Evolutionary conservation across 208 protist genomes (phyloP), one percentile per base, ranked within the genome.

Genomic region (Porcisia hertigi): DNA sequence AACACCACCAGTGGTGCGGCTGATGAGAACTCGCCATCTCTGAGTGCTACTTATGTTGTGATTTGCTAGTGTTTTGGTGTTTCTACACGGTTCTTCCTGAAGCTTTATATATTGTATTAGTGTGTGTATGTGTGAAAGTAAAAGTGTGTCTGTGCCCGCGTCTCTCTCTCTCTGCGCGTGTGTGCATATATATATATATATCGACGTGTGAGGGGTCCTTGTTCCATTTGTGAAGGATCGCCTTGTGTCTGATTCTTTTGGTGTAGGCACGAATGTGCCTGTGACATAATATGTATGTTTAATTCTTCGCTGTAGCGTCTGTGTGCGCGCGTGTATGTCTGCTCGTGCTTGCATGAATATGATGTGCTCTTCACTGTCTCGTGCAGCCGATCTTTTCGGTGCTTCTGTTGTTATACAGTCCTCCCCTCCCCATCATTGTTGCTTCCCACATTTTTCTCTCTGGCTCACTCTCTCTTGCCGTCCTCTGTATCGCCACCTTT

Each of bases 1-100:
- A 80, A 25, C 73, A 58, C 12, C 70, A 81, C 6, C 77, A 82
- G 78, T 82, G 78, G 78, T 75, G 73, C 60, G 75, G 58, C 59
- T 78, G 75, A 64, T 60, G 2, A 9, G 49, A 71, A 25, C 9
- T n/a, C 52, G 9, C 69, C 64, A 36, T 69, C 54, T 80, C 6
- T 43, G 47, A 25, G 36, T 57, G 30, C 36, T 77, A 52, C 52
- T 80, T n/a, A n/a, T 67, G 58, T 69, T 70, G 54, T 77, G 57
- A 36, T 3, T 71, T 47, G 53, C n/a, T 66, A 6, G 20, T 23
- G 63, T 18, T 58, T 65, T 58, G 25, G 4, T n/a, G 59, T 67
- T 47, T 62, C 65, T 66, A 18, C 54, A 18, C 54, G 12, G 0
- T 67, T 55, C 20, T 36, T 60, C 6, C 5, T 30, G 36, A 41